Evolutionary conservation across 345 rosid genomes (phyloP), one percentile per base, ranked within the genome.

Genomic region (Isatis tinctoria): DNA sequence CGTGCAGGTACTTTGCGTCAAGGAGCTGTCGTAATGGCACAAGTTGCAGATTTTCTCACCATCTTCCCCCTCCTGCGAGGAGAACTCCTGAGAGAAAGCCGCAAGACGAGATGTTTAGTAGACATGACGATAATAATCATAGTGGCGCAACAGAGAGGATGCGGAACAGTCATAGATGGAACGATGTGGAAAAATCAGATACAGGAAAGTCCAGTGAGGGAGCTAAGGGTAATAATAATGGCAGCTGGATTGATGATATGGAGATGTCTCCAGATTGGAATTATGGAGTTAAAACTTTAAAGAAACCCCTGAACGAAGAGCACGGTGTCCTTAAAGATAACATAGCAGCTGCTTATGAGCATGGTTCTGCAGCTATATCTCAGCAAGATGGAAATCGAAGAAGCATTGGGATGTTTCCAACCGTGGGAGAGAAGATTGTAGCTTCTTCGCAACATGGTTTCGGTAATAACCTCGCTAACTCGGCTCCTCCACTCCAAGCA

Each of bases 221-320:
- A 57, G 69, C 85, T 51, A 86, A 84, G 70, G 63, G 80, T 48
- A 53, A 59, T 48, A 47, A 63, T 22, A 48, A 58, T 26, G 86
- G 84, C 40, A 79, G 82, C 71, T 83, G 83, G 84, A 74, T 85
- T 64, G 96, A 81, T 76, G 86, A 88, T 69, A 85, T 82, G 82
- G 92, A 87, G 54, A 91, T 86, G 96, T 87, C 96, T 75, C 98
- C 95, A 33, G 91, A 88, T 47, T 94, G 98, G 97, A 86, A 91
- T 54, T 75, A 69, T 2, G 41, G 79, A 41, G 78, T 81, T 70
- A 78, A 74, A 40, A 53, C 89, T 65, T 67, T 87, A 22, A 82
- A 75, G 61, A 82, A 65, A 27, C 62, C 76, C 1, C 45, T 52
- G 57, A 79, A 78, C 12, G 74, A 81, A 35, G 86, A 83, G 67